Conservation (phyloP, 306 rosid genomes). For the Malus sylvestris region DNA sequence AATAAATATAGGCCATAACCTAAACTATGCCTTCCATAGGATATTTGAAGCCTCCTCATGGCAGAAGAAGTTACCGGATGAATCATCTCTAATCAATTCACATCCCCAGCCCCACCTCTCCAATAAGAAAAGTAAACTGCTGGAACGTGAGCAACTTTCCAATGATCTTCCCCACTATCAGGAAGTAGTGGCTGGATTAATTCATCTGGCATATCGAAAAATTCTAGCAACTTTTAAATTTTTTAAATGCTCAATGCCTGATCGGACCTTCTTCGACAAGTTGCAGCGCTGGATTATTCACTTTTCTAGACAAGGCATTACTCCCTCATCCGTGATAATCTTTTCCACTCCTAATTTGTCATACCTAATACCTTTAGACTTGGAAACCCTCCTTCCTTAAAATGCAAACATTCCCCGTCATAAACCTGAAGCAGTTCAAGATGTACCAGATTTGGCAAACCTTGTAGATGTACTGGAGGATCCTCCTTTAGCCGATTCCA, state of each 20-base stretch:
- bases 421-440: slow-evolving; percentile 24
- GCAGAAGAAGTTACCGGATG: neutral
- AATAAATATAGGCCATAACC: neutral
- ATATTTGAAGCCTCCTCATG: neutral
- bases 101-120: slow-evolving; percentile 20
- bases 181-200: slow-evolving; percentile 10
- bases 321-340: slow-evolving; percentile 11
- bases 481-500: slow-evolving; percentile 30
- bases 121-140: slow-evolving; percentile 15
- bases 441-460: slow-evolving; percentile 24
- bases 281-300: slow-evolving; percentile 15
- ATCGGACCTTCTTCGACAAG: neutral
- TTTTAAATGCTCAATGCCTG: slow-evolving; percentile 9
- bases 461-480: slow-evolving; percentile 23
- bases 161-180: slow-evolving; percentile 10
- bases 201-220: slow-evolving; percentile 22
- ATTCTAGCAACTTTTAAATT: neutral
- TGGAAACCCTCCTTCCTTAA: slow-evolving; percentile 18
- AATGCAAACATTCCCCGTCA: slow-evolving; percentile 16
- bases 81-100: slow-evolving; percentile 9
- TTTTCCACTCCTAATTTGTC: slow-evolving; percentile 11
- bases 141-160: slow-evolving; percentile 12
- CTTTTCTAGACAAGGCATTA: slow-evolving; percentile 21
- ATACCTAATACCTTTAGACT: slow-evolving; percentile 13
- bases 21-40: slow-evolving; percentile 14